Base-by-base conservation (phyloP, 192 early-diverging fungal species). In the Backusella tuberculispora region DNA sequence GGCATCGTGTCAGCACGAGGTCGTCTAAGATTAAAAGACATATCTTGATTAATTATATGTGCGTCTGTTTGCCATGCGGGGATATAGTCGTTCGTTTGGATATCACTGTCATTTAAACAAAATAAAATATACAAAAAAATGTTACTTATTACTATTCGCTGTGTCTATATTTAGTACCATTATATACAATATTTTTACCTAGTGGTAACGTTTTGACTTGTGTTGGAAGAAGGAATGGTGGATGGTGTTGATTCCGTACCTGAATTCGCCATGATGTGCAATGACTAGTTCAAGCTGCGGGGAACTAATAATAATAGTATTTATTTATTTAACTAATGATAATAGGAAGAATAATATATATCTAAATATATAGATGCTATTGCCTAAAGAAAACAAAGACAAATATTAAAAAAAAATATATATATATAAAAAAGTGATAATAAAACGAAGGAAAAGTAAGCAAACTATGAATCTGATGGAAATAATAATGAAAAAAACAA, bases 1-100 rank as follows among this genome's bases (percentile, higher is more conserved):
- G 76, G 76, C 76, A 77, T 77, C 1, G 76, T 77, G 26, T 77
- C 76, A 26, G 76, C 76, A 29, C 76, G 76, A 12, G 70, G 76
- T 56, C 76, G 34, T 17, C 76, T 71, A 34, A 65, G 26, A 12
- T 15, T 17, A 53, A 47, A 72, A 4, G 53, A 60, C 26, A 60
- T 26, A 13, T 60, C 53, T 60, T 60, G 53, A 60, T 60, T 60
- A 13, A 60, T 29, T 60, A 60, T 60, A 12, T 60, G 53, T 26
- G 53, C 21, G 26, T 60, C 24, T 60, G 53, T 60, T 60, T 60
- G 53, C 53, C 53, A 60, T 60, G 53, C 53, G 53, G 53, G 53
- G 53, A 60, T 60, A 60, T 21, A 60, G 21, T 60, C 53, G 26
- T 24, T 60, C 53, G 53, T 60, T 60, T 60, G 53, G 53, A 60